Base-by-base conservation (phyloP, 164 flowering plant genomes). In the Sedum album region DNA sequence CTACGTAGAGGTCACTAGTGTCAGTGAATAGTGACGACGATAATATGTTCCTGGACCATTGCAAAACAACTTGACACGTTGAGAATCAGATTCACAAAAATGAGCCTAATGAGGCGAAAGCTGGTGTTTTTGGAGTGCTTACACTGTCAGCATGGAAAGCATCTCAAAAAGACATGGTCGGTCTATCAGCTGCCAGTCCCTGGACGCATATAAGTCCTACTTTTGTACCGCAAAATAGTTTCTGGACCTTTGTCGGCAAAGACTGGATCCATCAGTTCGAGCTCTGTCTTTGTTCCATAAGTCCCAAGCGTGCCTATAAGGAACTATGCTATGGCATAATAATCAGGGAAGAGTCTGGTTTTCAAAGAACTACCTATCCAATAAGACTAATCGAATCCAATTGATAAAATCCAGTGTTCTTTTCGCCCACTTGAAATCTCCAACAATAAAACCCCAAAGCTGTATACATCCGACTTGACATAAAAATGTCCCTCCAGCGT, bases 121-220 rank as follows among this genome's bases (percentile, higher is more conserved):
- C 69, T 15, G 71, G 71, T 31, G 61, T 31, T 51, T 72, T 72
- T 20, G 74, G 74, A 51, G 74, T 3, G 17, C 41, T 61, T 31
- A 62, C 53, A n/a, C 18, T 5, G 28, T 62, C 10, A 72, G 68
- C 74, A 72, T 72, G 6, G 55, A 68, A 36, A 62, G 64, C 20
- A 68, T 68, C 21, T 72, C 71, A 39, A 5, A 11, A 5, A 5
- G 46, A 49, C 74, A 72, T 61, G 36, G 63, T 48, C 4, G 74
- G 74, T 68, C 74, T 39, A 68, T 72, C 74, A 26, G 61, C 68
- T 46, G 74, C 74, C 26, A 18, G 26, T 62, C 62, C 74, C 36
- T 72, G 71, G 20, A 72, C 74, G 41, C 74, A 72, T 5, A 72
- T 71, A 48, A 72, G 71, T 38, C 61, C 70, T 23, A 72, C 71